phyloP scores from a whole-genome alignment of 2,329 filamentous ascomycete genomes.

The Claviceps monticola region DNA sequence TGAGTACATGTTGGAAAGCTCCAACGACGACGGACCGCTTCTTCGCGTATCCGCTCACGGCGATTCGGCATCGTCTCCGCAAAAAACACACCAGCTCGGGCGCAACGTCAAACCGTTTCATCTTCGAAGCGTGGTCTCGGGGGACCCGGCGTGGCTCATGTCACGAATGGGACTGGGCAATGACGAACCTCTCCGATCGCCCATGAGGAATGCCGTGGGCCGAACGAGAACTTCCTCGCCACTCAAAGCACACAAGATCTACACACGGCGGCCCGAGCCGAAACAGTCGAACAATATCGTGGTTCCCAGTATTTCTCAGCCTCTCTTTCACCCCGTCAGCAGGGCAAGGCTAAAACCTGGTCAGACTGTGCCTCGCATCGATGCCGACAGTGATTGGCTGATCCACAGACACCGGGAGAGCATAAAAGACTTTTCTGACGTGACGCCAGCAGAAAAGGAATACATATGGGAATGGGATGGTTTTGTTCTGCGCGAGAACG shows the following conservation, averaged over 20 bases:
- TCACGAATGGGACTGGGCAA: constrained; percentile 25
- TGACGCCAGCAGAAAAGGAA: constrained; percentile 39
- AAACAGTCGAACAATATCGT: constrained; percentile 18
- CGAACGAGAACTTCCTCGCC: constrained; percentile 14
- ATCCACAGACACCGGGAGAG: constrained; percentile 45
- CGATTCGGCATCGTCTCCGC: constrained; percentile 15
- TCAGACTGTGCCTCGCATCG: constrained; percentile 28
- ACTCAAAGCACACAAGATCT: constrained; percentile 7
- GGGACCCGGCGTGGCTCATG: constrained; percentile 32
- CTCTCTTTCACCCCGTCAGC: constrained; percentile 43
- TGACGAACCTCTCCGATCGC: constrained; percentile 14
- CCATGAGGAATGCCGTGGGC: constrained; percentile 10
- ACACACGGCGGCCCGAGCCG: constrained; percentile 6
- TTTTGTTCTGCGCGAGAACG: constrained; percentile 35
- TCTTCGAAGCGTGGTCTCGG: constrained; percentile 28
- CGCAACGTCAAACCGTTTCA: constrained; percentile 29
- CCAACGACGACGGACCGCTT: constrained; percentile 23
- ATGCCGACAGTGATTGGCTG: constrained; percentile 38
- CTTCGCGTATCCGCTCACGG: constrained; percentile 25
- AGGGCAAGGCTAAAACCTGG: constrained; percentile 37
- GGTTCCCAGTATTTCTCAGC: constrained; percentile 36
- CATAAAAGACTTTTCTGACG: constrained; percentile 42
- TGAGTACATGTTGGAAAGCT: constrained; percentile 24
- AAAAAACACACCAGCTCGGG: constrained; percentile 28
- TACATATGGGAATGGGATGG: constrained; percentile 46